Conservation (phyloP, 768 basidiomycete species). For the Plicaturopsis crispa region DNA sequence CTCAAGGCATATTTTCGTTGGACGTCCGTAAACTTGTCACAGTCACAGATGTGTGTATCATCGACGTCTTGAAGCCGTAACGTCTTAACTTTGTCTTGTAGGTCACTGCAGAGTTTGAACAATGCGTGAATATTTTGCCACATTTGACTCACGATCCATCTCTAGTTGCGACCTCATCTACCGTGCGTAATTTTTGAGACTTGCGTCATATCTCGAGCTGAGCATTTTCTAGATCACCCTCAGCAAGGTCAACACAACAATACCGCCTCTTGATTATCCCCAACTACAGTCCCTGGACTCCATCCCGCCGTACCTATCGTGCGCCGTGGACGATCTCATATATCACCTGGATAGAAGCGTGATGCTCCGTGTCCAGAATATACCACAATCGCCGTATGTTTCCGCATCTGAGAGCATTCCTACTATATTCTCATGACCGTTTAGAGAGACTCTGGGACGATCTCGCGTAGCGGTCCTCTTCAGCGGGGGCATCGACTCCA, state of each 20-base stretch:
- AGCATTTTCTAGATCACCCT: background rate
- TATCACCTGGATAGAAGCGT: conserved; percentile 59
- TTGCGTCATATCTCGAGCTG: background rate
- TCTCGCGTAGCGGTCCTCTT: conserved; percentile 81
- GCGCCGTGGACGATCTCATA: conserved; percentile 44
- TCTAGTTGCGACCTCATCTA: background rate
- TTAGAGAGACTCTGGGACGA: conserved; percentile 21
- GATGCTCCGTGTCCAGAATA: conserved; percentile 55
- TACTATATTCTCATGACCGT: conserved; percentile 2
- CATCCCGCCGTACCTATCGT: conserved; percentile 34
- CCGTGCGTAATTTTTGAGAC: background rate
- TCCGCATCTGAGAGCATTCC: conserved; percentile 1
- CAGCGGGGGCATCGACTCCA: conserved; percentile 94
- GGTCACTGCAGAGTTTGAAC: too few relatives aligned
- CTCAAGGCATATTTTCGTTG: conserved; percentile 48
- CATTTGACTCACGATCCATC: background rate
- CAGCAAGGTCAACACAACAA: conserved; percentile 33
- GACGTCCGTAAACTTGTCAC: conserved; percentile 27
- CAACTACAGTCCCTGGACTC: conserved; percentile 25
- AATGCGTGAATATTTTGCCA: conserved; percentile 5
- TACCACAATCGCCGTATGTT: conserved; percentile 40
- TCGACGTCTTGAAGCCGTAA: too few relatives aligned
- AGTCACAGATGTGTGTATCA: conserved; percentile 19
- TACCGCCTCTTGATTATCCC: conserved; percentile 39
- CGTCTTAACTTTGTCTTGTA: too few relatives aligned